Evolutionary conservation across 192 early-diverging fungal genomes (phyloP).

Genomic region (Mortierella antarctica): DNA sequence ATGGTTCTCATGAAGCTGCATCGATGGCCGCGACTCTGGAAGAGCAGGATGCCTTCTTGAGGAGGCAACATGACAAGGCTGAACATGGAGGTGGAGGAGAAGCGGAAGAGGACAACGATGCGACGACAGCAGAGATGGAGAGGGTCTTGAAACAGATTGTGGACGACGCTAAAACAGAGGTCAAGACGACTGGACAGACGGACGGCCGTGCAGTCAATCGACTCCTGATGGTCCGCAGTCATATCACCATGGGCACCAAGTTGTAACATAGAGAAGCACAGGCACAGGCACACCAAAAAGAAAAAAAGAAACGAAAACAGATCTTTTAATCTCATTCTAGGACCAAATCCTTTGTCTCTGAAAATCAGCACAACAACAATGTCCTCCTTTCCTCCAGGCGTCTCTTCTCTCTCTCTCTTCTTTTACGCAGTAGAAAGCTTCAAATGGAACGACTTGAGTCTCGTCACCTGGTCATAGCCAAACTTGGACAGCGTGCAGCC

Average conservation of each 20-base stretch:
- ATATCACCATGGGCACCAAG: constrained; percentile 50
- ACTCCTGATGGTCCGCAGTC: constrained; percentile 40
- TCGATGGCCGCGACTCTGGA: constrained; percentile 24
- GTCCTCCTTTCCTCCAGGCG: too few species aligned
- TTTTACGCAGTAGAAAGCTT: constrained; percentile 51
- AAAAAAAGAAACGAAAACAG: neutral
- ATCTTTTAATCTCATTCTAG: too few species aligned
- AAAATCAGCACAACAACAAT: constrained; percentile 1
- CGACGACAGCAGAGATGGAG: constrained; percentile 40
- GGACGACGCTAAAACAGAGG: constrained; percentile 36
- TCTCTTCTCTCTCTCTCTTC: neutral
- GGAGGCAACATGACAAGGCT: constrained; percentile 7
- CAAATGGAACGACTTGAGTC: constrained; percentile 76
- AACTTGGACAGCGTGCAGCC: constrained; percentile 76
- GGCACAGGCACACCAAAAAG: neutral
- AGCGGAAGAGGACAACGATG: neutral
- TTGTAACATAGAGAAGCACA: constrained; percentile 1
- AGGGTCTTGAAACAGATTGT: constrained; percentile 40
- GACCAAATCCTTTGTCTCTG: neutral
- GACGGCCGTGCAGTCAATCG: constrained; percentile 35
- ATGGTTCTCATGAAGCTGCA: constrained; percentile 6
- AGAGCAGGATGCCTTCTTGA: constrained; percentile 37
- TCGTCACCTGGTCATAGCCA: constrained; percentile 79
- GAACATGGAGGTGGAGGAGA: too few species aligned
- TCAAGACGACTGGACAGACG: constrained; percentile 29